phyloP scores from a whole-genome alignment of 257 asterid species.

The Solanum etuberosum region DNA sequence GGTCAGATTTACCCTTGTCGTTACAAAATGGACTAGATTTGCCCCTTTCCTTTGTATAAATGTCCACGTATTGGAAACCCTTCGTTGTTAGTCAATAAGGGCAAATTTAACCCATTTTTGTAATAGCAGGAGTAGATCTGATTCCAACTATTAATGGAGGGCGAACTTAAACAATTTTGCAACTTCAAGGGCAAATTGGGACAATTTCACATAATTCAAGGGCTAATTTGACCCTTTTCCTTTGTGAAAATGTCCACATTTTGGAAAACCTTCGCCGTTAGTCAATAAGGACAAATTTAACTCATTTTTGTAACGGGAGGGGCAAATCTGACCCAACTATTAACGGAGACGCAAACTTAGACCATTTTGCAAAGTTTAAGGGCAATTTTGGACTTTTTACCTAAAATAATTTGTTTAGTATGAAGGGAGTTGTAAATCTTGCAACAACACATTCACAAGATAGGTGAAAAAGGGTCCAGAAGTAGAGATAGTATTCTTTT shows the following conservation, averaged over 20 bases:
- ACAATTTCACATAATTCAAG: background rate
- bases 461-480: background rate
- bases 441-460: background rate
- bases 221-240: background rate
- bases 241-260: background rate
- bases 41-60: background rate
- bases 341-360: background rate
- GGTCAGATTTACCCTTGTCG: background rate
- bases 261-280: background rate
- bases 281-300: background rate
- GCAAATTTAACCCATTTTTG: no score
- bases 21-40: background rate
- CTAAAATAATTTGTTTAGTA: background rate
- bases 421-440: background rate
- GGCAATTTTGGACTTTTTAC: background rate
- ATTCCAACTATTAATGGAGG: background rate
- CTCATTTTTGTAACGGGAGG: background rate
- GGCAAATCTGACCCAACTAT: background rate
- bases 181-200: background rate
- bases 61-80: background rate
- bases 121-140: background rate
- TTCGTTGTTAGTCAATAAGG: background rate
- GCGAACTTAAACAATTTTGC: background rate
- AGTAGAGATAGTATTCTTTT: background rate
- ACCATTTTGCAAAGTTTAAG: background rate